Evolutionary conservation across 2,329 filamentous ascomycete genomes (phyloP).

Genomic region (Tolypocladium ovalisporum): DNA sequence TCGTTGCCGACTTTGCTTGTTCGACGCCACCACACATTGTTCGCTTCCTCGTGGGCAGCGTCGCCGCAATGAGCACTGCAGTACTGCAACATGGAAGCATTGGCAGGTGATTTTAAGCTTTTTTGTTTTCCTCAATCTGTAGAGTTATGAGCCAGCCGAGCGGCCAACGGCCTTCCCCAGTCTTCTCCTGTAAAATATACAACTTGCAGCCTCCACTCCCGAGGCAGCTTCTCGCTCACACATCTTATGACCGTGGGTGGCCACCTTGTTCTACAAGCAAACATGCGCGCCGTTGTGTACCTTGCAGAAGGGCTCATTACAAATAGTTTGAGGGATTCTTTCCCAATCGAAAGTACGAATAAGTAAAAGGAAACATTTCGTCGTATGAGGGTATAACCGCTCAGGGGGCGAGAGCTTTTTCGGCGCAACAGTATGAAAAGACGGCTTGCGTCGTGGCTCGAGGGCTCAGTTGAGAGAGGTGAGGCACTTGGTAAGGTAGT

Average conservation of each 20-base stretch:
- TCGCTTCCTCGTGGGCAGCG: neutral
- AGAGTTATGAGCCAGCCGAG: conserved; percentile 2
- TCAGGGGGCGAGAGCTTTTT: conserved; percentile 2
- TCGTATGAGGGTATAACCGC: conserved; percentile 15
- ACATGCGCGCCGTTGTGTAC: conserved; percentile 4
- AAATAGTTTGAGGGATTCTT: conserved; percentile 4
- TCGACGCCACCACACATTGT: neutral
- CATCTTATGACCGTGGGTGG: neutral
- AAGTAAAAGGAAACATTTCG: conserved; percentile 9
- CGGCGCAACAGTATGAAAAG: neutral
- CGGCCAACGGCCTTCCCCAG: neutral
- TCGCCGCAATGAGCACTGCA: neutral
- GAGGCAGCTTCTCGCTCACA: conserved; percentile 3
- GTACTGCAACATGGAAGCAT: neutral
- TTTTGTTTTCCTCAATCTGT: conserved; percentile 1
- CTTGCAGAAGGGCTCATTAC: conserved; percentile 7
- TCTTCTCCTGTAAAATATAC: conserved; percentile 9
- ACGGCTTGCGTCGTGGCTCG: neutral
- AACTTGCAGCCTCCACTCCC: conserved; percentile 5
- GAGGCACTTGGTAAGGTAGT: neutral
- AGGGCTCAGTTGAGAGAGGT: neutral
- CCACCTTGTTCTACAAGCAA: conserved; percentile 10
- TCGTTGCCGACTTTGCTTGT: neutral
- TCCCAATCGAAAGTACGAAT: conserved; percentile 8
- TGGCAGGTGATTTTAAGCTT: neutral